Conservation (phyloP, 2,329 filamentous ascomycete species). For the Aspergillus sp. region DNA sequence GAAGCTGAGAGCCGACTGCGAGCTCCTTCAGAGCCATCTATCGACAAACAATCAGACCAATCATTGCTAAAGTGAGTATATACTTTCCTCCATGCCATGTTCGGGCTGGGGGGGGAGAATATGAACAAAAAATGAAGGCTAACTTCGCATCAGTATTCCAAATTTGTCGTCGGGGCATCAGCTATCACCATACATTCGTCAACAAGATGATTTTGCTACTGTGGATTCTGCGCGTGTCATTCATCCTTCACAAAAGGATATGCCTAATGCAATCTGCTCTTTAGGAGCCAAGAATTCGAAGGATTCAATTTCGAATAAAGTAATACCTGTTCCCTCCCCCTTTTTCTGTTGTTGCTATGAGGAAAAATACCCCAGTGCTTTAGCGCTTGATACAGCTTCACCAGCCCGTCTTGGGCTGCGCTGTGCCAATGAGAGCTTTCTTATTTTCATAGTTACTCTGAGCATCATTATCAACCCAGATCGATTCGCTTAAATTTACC, state of each 20-base stretch:
- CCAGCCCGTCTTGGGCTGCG: slow-evolving; percentile 74
- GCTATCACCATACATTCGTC: slow-evolving; percentile 51
- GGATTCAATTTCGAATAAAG: slow-evolving; percentile 39
- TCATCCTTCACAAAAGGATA: slow-evolving; percentile 39
- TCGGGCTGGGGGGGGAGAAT: no score
- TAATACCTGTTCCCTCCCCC: slow-evolving; percentile 30
- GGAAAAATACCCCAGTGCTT: slow-evolving; percentile 68
- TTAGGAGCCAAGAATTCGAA: not conserved
- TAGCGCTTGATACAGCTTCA: slow-evolving; percentile 65
- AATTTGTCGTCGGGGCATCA: slow-evolving; percentile 45
- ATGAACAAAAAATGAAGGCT: not conserved
- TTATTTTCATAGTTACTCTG: slow-evolving; percentile 70
- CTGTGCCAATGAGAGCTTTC: slow-evolving; percentile 64
- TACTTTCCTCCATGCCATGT: not conserved
- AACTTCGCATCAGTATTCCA: slow-evolving; percentile 33
- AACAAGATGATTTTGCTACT: slow-evolving; percentile 48
- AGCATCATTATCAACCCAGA: slow-evolving; percentile 33
- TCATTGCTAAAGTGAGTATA: no score
- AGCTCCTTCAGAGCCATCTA: slow-evolving; percentile 18
- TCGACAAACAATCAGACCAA: slow-evolving; percentile 7
- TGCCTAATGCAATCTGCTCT: slow-evolving; percentile 2
- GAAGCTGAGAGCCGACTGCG: slow-evolving; percentile 58
- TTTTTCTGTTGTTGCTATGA: slow-evolving; percentile 51
- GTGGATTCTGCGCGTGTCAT: slow-evolving; percentile 50
- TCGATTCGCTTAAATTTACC: slow-evolving; percentile 12